A percentile compares a stretch with the other conserved stretches of the same genome.
phyloP scores from a whole-genome alignment of 2,329 filamentous ascomycete species.

The Cryphonectria naterciae region DNA sequence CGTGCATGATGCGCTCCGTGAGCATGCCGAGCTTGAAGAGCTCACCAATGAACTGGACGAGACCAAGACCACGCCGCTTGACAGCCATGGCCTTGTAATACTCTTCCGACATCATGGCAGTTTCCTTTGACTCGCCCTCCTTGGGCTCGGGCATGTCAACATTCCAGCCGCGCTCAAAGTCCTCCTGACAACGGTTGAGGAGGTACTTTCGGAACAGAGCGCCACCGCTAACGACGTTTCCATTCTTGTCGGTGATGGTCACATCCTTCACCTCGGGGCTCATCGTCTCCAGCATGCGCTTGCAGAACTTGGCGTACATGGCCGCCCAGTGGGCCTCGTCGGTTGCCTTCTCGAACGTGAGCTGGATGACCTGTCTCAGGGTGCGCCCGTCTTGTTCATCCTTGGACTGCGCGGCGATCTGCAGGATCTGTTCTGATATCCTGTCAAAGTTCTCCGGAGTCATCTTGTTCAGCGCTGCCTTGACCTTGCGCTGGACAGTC shows the following conservation, averaged over 20 bases:
- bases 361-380: conserved; percentile 95
- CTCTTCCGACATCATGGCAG: conserved; percentile 87
- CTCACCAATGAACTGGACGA: conserved; percentile 99
- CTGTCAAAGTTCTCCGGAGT: conserved; percentile 98
- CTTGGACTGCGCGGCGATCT: conserved; percentile 93
- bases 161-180: conserved; percentile 98
- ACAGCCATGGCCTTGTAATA: conserved; percentile 94
- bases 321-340: conserved; percentile 98
- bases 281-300: conserved; percentile 95
- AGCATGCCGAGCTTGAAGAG: conserved; percentile 99
- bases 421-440: conserved; percentile 90
- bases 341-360: conserved; percentile 98
- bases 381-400: conserved; percentile 93
- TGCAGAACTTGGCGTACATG: conserved; percentile 99
- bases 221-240: conserved; percentile 86
- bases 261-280: conserved; percentile 93
- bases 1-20: conserved; percentile 99
- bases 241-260: conserved; percentile 87
- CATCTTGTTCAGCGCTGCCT: conserved; percentile 99
- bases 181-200: conserved; percentile 96
- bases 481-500: conserved; percentile 97
- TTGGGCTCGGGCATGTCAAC: conserved; percentile 76
- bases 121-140: conserved; percentile 72
- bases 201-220: conserved; percentile 98
- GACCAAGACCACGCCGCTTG: conserved; percentile 94